Conservation (phyloP, 2,329 filamentous ascomycete species). For the Pezicula neosporulosa region DNA sequence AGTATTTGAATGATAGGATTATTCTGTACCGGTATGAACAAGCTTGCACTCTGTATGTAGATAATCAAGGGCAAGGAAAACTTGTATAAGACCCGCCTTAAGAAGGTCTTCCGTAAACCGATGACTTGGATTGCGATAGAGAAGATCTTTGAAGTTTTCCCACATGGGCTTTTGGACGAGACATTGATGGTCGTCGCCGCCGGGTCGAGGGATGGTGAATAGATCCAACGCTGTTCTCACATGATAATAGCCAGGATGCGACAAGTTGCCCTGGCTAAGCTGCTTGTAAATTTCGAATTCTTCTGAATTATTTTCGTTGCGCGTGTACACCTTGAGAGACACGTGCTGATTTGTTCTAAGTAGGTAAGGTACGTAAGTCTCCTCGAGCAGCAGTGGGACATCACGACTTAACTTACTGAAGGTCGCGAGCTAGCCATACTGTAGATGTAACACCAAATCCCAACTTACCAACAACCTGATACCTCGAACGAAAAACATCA, state of each 20-base stretch:
- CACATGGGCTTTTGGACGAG: slow-evolving; percentile 39
- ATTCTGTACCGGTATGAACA: slow-evolving; percentile 38
- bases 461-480: slow-evolving; percentile 18
- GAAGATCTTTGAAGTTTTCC: slow-evolving; percentile 36
- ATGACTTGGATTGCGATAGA: slow-evolving; percentile 30
- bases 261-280: slow-evolving; percentile 24
- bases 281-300: slow-evolving; percentile 40
- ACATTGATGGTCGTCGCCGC: slow-evolving; percentile 30
- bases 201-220: slow-evolving; percentile 32
- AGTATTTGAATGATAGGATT: not conserved
- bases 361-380: no score
- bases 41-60: slow-evolving; percentile 41
- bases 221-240: slow-evolving; percentile 32
- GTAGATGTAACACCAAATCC: slow-evolving; percentile 15
- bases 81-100: slow-evolving; percentile 28
- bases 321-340: slow-evolving; percentile 9
- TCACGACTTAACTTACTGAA: slow-evolving; percentile 9
- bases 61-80: slow-evolving; percentile 39
- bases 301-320: slow-evolving; percentile 2
- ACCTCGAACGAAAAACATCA: slow-evolving; percentile 13
- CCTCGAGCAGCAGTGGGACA: no score
- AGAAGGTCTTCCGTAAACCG: slow-evolving; percentile 29
- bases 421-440: slow-evolving; percentile 13
- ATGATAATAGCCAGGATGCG: slow-evolving; percentile 29
- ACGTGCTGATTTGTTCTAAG: slow-evolving; percentile 5